A percentile compares a stretch with the other conserved stretches of the same genome.
Conservation (phyloP, 2,329 filamentous ascomycete genomes). For the Xylariaceae sp. region DNA sequence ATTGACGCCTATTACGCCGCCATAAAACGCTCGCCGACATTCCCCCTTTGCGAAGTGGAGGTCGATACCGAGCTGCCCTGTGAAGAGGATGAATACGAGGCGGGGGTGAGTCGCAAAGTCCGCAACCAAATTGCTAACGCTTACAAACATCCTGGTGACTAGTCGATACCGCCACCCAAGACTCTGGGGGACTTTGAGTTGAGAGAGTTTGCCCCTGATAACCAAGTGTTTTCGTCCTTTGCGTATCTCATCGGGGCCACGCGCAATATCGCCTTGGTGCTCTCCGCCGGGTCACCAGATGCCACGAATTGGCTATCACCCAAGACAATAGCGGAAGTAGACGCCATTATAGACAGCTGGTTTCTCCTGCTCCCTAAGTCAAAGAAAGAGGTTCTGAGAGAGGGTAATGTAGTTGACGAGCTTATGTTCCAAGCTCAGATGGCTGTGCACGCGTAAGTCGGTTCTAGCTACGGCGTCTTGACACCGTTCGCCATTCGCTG, state of each 20-base stretch:
- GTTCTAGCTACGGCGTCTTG: background rate
- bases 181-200: slow-evolving; percentile 19
- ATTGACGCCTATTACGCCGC: slow-evolving; percentile 21
- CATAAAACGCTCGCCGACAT: slow-evolving; percentile 15
- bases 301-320: slow-evolving; percentile 17
- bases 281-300: slow-evolving; percentile 18
- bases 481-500: background rate
- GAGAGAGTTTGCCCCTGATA: slow-evolving; percentile 18
- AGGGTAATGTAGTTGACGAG: slow-evolving; percentile 19
- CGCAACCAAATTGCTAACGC: background rate
- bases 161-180: slow-evolving; percentile 20
- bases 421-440: slow-evolving; percentile 23
- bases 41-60: slow-evolving; percentile 17
- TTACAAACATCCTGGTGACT: background rate
- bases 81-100: slow-evolving; percentile 22
- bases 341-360: slow-evolving; percentile 21
- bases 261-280: slow-evolving; percentile 17
- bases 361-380: slow-evolving; percentile 18
- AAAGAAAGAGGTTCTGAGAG: slow-evolving; percentile 17
- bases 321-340: slow-evolving; percentile 18
- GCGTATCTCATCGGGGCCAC: slow-evolving; percentile 22
- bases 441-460: slow-evolving; percentile 20
- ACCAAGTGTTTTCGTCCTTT: slow-evolving; percentile 19
- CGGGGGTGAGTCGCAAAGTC: slow-evolving; percentile 14
- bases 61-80: slow-evolving; percentile 18